Evolutionary conservation across 2,329 filamentous ascomycete genomes (phyloP), one percentile per base, ranked within the genome.

Genomic region (Fusarium staphyleae): DNA sequence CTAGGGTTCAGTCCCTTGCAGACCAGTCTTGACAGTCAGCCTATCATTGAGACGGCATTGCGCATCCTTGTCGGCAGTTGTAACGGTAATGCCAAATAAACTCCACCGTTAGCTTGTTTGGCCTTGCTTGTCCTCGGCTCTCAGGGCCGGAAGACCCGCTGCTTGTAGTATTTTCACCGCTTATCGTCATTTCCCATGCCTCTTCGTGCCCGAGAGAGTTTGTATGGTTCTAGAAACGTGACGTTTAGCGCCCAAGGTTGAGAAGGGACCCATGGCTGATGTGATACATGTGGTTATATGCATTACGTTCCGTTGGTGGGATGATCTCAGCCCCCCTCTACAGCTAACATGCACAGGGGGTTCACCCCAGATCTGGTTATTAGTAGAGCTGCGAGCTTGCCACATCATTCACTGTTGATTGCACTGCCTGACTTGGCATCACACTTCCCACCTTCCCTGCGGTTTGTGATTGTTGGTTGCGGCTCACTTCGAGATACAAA

Each of bases 31-130:
- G 19, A n/a, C n/a, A 7, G n/a, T 5, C 45, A 40, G 61, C 59
- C 43, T 48, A 60, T 60, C 13, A 22, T 16, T 39, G 19, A 11
- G 7, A 28, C 29, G 18, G 40, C 19, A 58, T 48, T 58, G 36
- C 28, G 15, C 19, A 62, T 52, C 59, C 59, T 33, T 62, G 59
- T 62, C 59, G 59, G 58, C 18, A 62, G 49, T 60, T 62, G 59
- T 9, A 3, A 24, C 22, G 22, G 22, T 24, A 24, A 9, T 24
- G 8, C 22, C 7, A 8, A 24, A 8, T 8, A 6, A 24, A 8
- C 22, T 24, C 22, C 22, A 24, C 22, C 19, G 6, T 22, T 26
- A 26, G 41, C 41, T 43, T 14, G 18, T 33, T 57, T n/a, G n/a
- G n/a, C n/a, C n/a, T n/a, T n/a, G 41, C 41, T 43, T 14, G 18